Conservation (phyloP, 129 eudicot genomes). For the Flaveria trinervia region DNA sequence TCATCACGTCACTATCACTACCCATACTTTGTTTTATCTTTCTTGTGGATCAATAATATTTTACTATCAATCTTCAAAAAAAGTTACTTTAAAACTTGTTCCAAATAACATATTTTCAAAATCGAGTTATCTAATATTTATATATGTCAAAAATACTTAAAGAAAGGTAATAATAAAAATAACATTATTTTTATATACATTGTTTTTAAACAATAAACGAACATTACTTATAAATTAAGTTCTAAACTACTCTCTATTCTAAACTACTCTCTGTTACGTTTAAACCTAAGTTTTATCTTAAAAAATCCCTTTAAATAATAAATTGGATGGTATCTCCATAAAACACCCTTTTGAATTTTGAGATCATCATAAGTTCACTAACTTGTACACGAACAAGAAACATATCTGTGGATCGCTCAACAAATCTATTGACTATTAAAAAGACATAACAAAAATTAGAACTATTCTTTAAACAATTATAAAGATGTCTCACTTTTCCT, state of each 20-base stretch:
- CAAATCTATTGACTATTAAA: not conserved
- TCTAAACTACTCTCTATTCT: too few species aligned
- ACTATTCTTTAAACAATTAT: not conserved
- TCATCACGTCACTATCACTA: slow-evolving; percentile 21
- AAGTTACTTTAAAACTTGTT: not conserved
- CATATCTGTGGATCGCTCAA: not conserved
- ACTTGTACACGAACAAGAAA: not conserved
- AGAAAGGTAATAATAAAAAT: not conserved
- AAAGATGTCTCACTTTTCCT: not conserved
- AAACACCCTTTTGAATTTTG: not conserved
- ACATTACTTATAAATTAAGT: too few species aligned
- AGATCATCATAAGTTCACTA: too few species aligned
- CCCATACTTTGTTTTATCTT: slow-evolving; percentile 14
- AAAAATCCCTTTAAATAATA: too few species aligned
- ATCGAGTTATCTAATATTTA: not conserved
- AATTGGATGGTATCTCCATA: too few species aligned
- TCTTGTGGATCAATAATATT: not conserved
- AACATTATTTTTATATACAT: not conserved
- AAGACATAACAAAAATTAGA: too few species aligned
- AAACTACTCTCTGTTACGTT: too few species aligned
- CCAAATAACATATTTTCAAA: too few species aligned
- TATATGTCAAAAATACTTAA: not conserved
- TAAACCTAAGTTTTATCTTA: too few species aligned
- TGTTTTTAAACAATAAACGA: too few species aligned
- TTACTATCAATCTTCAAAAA: not conserved